Evolutionary conservation across 306 rosid genomes (phyloP).

Genomic region (Malus sieversii): DNA sequence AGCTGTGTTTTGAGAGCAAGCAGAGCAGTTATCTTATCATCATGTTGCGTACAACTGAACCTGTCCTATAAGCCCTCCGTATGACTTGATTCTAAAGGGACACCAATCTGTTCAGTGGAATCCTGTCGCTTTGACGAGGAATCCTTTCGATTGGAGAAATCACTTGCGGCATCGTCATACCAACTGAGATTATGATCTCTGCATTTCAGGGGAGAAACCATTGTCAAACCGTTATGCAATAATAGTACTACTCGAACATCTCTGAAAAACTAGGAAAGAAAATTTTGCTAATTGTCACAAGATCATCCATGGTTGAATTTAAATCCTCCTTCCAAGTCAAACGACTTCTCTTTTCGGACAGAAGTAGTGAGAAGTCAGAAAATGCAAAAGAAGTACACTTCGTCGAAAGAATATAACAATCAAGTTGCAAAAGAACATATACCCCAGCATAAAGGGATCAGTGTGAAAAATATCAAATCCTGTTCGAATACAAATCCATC

Average conservation of each 20-base stretch:
- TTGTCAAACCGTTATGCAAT: neutral
- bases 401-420: neutral
- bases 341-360: neutral
- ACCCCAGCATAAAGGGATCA: neutral
- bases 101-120: conserved; percentile 45
- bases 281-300: neutral
- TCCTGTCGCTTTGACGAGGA: conserved; percentile 42
- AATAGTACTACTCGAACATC: neutral
- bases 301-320: neutral
- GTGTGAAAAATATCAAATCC: neutral
- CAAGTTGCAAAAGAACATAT: neutral
- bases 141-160: conserved; percentile 60
- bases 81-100: conserved; percentile 16
- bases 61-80: neutral
- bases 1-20: neutral
- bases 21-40: neutral
- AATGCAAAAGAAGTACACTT: neutral
- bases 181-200: conserved; percentile 87
- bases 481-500: neutral
- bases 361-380: no score
- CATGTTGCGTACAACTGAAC: neutral
- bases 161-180: conserved; percentile 87
- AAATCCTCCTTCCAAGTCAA: neutral
- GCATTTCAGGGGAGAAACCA: conserved; percentile 20
- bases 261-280: neutral